Base-by-base conservation (phyloP, 495 filamentous ascomycete species). In the Lasiosphaeria miniovina region DNA sequence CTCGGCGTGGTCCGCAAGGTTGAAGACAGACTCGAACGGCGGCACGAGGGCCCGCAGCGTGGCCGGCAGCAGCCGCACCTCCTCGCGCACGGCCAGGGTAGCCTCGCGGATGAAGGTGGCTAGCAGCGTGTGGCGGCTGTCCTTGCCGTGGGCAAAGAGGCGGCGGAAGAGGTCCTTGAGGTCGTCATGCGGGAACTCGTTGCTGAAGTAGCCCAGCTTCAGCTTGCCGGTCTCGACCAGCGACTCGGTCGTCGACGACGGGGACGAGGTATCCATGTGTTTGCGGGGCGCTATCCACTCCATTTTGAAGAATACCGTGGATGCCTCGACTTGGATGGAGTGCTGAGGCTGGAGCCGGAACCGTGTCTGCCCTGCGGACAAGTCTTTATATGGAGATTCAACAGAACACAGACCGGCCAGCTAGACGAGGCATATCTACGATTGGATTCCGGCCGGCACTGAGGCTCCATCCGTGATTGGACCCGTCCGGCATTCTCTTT, bases 171-270 rank as follows among this genome's bases (percentile, higher is more conserved):
- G 65, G 32, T 74, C 57, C 32, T 65, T 50, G 12, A 78, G 55
- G 58, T 78, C 75, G 36, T 77, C 75, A 43, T 62, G 14, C 1
- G 65, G 65, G 41, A 65, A 58, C 46, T 68, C 62, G 34, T 79
- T 78, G 59, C 71, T 70, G 58, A 79, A 80, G 65, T 70, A 78
- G 14, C 68, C 48, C 31, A 79, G 59, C 60, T 76, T 61, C 33
- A 76, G 57, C 49, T 63, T 66, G 52, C 38, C 55, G 34, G 55
- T 5, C 36, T 59, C 55, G 15, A 15, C 33, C 24, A 24, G 38
- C 8, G 40, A 57, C 9, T 31, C 24, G 24, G 24, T 2, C 24
- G 24, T 24, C 24, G 24, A 24, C 24, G 24, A 24, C 24, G 24
- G 24, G 24, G 24, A 24, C 24, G 24, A 24, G 24, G 24, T 2